Evolutionary conservation across 495 filamentous ascomycete species (phyloP).

Genomic region (Talaromyces proteolyticus): DNA sequence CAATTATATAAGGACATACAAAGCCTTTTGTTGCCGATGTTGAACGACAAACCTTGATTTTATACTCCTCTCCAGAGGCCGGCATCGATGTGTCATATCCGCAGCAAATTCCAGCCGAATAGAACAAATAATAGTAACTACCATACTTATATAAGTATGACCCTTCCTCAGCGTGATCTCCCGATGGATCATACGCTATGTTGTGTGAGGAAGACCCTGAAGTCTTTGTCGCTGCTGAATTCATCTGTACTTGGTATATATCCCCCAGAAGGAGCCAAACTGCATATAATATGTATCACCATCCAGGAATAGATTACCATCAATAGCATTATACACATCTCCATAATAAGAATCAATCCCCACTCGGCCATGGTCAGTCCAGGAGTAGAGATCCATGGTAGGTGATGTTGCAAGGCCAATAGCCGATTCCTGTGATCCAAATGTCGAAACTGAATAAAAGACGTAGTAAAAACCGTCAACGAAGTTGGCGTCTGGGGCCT

Average conservation of each 20-base stretch:
- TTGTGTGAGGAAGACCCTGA: constrained; percentile 29
- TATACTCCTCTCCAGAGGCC: constrained; percentile 59
- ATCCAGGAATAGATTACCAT: constrained; percentile 52
- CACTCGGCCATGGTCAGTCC: constrained; percentile 46
- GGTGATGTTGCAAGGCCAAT: constrained; percentile 64
- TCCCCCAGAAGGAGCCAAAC: constrained; percentile 72
- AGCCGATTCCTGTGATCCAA: constrained; percentile 58
- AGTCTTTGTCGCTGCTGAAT: constrained; percentile 31
- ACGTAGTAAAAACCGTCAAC: constrained; percentile 57
- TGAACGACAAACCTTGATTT: constrained; percentile 62
- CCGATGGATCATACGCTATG: constrained; percentile 49
- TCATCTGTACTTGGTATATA: constrained; percentile 59
- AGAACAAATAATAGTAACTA: constrained; percentile 66
- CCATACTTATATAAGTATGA: constrained; percentile 51
- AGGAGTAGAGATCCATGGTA: constrained; percentile 54
- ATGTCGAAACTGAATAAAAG: constrained; percentile 66
- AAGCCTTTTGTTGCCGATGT: constrained; percentile 49
- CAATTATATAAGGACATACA: constrained; percentile 22
- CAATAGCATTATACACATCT: constrained; percentile 65
- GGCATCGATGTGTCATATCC: constrained; percentile 47
- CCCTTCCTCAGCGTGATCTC: constrained; percentile 53
- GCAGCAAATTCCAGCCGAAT: constrained; percentile 62
- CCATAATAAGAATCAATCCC: constrained; percentile 44
- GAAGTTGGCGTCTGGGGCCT: constrained; percentile 61
- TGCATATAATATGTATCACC: constrained; percentile 49